phyloP scores from a whole-genome alignment of 169 alveolate genomes.

The Plasmodium reichenowi region DNA sequence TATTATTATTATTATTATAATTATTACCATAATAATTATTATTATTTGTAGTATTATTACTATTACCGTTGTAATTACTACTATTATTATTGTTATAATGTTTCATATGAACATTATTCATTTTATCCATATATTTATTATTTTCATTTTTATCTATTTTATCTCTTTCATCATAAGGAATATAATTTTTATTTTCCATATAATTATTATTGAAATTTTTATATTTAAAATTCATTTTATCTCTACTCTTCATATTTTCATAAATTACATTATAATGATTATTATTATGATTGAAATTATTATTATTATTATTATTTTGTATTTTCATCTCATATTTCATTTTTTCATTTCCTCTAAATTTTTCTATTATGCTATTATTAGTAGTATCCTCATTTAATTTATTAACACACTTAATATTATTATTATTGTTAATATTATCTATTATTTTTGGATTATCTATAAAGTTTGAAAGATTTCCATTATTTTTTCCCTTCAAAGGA shows the following conservation, averaged over 20 bases:
- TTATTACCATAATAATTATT: no score
- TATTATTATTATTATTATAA: no score
- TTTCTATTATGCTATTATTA: constrained; percentile 9
- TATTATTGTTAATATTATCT: constrained; percentile 9
- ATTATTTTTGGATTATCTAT: constrained; percentile 2
- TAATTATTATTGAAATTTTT: background rate
- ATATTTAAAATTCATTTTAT: background rate
- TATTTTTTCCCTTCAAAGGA: constrained; percentile 5
- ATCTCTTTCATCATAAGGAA: constrained; percentile 24
- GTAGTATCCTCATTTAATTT: constrained; percentile 5
- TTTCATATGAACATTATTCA: background rate
- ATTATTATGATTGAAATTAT: no score
- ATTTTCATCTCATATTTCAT: constrained; percentile 30
- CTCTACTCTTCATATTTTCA: constrained; percentile 22
- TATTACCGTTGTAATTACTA: background rate
- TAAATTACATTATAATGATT: background rate
- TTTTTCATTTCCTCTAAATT: constrained; percentile 14
- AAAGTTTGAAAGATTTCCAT: constrained; percentile 6
- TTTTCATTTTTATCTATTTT: constrained; percentile 9
- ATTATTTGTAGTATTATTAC: no score
- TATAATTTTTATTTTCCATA: background rate
- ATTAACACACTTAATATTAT: background rate
- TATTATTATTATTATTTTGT: background rate
- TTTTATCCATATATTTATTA: constrained; percentile 11
- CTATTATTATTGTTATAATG: background rate